Percentiles rank a stretch among this genome's conserved stretches.
Evolutionary conservation across 2,329 filamentous ascomycete species (phyloP).

Genomic region (Colletotrichum tropicale): DNA sequence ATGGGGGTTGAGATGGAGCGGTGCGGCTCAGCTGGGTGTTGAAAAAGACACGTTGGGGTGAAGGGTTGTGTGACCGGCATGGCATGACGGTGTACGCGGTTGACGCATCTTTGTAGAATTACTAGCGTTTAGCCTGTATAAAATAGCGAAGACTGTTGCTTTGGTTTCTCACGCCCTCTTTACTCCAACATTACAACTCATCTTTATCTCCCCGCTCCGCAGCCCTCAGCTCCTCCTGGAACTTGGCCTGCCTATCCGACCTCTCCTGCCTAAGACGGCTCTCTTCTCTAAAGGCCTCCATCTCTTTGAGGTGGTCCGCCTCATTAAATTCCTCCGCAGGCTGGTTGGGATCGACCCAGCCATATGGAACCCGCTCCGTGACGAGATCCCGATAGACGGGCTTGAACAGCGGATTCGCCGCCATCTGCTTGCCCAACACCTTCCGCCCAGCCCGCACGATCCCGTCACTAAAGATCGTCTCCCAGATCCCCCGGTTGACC

Average conservation of each 20-base stretch:
- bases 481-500: neutral
- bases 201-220: conserved; percentile 11
- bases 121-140: neutral
- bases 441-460: neutral
- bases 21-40: neutral
- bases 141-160: neutral
- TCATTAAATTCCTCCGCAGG: neutral
- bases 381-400: conserved; percentile 15
- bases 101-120: neutral
- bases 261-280: neutral
- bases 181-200: neutral
- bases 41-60: neutral
- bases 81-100: neutral
- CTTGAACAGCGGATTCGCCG: conserved; percentile 4
- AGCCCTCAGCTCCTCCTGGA: conserved; percentile 2
- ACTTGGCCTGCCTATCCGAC: neutral
- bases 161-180: neutral
- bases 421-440: neutral
- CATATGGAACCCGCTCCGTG: conserved; percentile 11
- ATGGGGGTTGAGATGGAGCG: neutral
- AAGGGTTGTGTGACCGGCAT: neutral
- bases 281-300: conserved; percentile 13
- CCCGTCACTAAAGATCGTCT: neutral
- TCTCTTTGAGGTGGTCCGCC: conserved; percentile 1
- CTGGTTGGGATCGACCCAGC: conserved; percentile 11